Percentiles rank a stretch among this genome's conserved stretches.
Evolutionary conservation across 176 grass and related monocot species (phyloP).

Genomic region (Echinochloa phyllopogon): DNA sequence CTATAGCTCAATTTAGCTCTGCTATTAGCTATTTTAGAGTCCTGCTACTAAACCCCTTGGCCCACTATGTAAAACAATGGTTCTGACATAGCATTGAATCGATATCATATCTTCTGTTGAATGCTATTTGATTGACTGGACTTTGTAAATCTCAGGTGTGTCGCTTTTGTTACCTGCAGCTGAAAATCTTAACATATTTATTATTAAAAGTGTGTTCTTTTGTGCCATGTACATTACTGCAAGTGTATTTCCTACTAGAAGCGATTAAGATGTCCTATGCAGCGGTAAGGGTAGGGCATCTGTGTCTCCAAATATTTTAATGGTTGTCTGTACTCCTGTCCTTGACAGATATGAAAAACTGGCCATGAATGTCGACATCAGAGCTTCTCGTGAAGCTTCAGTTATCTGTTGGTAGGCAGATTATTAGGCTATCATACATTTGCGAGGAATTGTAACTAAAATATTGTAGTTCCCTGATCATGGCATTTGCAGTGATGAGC

Average conservation of each 20-base stretch:
- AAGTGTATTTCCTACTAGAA: not conserved
- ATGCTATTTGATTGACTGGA: not conserved
- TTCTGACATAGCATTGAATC: not conserved
- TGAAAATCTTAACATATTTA: not conserved
- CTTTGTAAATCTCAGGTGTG: not conserved
- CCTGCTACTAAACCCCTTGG: too few species aligned
- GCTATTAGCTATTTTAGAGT: too few species aligned
- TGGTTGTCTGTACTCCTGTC: not conserved
- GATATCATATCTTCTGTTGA: not conserved
- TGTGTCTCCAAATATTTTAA: not conserved
- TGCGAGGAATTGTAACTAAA: not conserved
- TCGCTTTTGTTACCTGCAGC: not conserved
- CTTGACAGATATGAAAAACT: not conserved
- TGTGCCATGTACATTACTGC: not conserved
- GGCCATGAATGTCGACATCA: not conserved
- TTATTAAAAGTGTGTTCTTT: not conserved
- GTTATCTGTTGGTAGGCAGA: not conserved
- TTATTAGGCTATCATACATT: slow-evolving; percentile 6
- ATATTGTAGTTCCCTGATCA: not conserved
- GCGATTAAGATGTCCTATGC: not conserved
- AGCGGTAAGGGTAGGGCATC: not conserved
- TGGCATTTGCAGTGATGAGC: not conserved
- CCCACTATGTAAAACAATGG: not conserved
- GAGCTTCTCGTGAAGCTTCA: not conserved
- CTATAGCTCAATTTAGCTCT: too few species aligned